A percentile compares a stretch with the other conserved stretches of the same genome.
Evolutionary conservation across 176 grass and related monocot genomes (phyloP).

Genomic region (Melocanna baccifera): DNA sequence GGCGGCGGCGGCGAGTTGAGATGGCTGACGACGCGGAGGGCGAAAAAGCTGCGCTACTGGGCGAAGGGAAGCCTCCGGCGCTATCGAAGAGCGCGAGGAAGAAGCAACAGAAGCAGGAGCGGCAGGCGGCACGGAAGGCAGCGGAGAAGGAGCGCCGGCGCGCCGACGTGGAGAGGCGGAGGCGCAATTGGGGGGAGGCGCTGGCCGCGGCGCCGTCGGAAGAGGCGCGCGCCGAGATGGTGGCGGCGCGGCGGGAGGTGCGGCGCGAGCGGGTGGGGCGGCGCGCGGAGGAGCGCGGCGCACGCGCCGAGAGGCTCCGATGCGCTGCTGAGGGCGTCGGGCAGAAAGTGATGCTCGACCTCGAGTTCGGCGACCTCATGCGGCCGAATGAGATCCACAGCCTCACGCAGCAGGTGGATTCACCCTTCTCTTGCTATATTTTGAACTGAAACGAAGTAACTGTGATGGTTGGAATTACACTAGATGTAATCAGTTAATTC

Average conservation of each 20-base stretch:
- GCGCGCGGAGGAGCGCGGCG: slow-evolving; percentile 51
- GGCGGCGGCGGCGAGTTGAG: slow-evolving; percentile 26
- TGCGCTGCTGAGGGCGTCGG: slow-evolving; percentile 51
- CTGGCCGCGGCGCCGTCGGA: slow-evolving; percentile 53
- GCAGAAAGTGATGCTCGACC: slow-evolving; percentile 71
- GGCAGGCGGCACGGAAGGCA: slow-evolving; percentile 50
- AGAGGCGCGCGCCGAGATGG: slow-evolving; percentile 52
- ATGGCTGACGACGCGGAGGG: slow-evolving; percentile 37
- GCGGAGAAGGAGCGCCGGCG: slow-evolving; percentile 65
- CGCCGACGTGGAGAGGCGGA: slow-evolving; percentile 47
- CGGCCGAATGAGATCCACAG: slow-evolving; percentile 70
- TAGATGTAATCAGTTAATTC: not conserved
- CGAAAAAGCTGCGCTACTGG: not conserved
- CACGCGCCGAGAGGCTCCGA: slow-evolving; percentile 44
- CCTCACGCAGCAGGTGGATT: slow-evolving; percentile 66
- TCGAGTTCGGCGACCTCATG: slow-evolving; percentile 76
- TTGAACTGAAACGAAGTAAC: not conserved
- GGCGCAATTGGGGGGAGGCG: slow-evolving; percentile 56
- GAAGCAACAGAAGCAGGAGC: slow-evolving; percentile 64
- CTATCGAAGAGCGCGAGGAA: slow-evolving; percentile 69
- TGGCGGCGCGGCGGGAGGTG: slow-evolving; percentile 40
- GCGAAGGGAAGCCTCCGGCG: not conserved
- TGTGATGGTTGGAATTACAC: not conserved
- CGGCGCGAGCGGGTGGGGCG: slow-evolving; percentile 60
- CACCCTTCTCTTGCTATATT: too few species aligned